phyloP scores from a whole-genome alignment of 768 basidiomycete species.

The Grammothele lineata region DNA sequence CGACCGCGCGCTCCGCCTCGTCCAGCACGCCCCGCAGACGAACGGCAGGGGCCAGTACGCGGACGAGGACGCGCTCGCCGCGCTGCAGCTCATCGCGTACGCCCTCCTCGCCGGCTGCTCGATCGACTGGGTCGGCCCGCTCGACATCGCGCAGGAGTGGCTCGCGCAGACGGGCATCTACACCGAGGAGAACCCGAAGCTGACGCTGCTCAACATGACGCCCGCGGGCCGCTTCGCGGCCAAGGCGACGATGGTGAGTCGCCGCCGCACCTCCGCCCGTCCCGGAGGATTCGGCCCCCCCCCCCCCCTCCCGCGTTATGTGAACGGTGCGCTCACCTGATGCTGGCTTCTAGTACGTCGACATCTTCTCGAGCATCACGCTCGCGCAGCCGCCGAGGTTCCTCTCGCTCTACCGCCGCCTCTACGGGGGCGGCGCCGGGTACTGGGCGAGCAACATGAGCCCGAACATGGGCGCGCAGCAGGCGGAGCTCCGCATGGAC shows the following conservation, averaged over 20 bases:
- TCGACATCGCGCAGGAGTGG: slow-evolving; percentile 76
- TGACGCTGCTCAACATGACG: slow-evolving; percentile 52
- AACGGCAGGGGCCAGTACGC: slow-evolving; percentile 49
- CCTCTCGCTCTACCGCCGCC: slow-evolving; percentile 57
- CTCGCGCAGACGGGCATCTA: slow-evolving; percentile 61
- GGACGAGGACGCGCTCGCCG: slow-evolving; percentile 73
- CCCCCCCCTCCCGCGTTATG: not conserved
- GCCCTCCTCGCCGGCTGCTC: slow-evolving; percentile 66
- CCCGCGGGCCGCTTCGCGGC: slow-evolving; percentile 52
- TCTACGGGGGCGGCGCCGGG: slow-evolving; percentile 47
- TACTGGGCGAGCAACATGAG: slow-evolving; percentile 36
- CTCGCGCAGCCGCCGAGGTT: slow-evolving; percentile 60
- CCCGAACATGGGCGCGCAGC: slow-evolving; percentile 24
- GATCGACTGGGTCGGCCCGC: slow-evolving; percentile 66
- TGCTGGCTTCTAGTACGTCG: slow-evolving; percentile 56
- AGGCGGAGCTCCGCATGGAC: slow-evolving; percentile 57
- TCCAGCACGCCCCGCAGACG: slow-evolving; percentile 41
- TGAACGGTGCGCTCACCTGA: slow-evolving; percentile 6
- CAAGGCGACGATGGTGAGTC: slow-evolving; percentile 69
- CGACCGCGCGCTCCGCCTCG: slow-evolving; percentile 50
- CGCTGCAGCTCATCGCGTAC: slow-evolving; percentile 71
- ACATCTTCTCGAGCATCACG: slow-evolving; percentile 68
- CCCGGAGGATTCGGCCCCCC: too few species aligned
- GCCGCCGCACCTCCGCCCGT: too few species aligned
- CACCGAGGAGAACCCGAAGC: slow-evolving; percentile 59